These are phyloP conservation scores for Neurospora tetraspora DNA, from an alignment of 495 filamentous ascomycete genomes.

Conservation along the genomic window DNA sequence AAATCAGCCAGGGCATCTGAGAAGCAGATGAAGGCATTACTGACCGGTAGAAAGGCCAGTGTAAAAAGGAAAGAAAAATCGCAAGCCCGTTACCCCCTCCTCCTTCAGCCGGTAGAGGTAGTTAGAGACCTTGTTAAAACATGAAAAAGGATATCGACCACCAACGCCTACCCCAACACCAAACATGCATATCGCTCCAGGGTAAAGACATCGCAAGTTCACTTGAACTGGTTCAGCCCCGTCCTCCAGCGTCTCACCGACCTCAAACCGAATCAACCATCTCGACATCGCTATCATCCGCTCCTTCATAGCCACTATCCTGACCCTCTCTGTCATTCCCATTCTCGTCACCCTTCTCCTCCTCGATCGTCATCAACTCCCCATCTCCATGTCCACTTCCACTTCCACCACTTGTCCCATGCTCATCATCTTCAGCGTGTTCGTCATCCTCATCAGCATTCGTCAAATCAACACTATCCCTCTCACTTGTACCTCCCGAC, in stretches of 20 bases:
- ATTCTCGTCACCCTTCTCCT: background rate
- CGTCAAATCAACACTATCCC: background rate
- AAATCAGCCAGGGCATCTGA: background rate
- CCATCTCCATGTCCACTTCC: background rate
- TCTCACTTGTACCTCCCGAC: background rate
- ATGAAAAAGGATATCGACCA: background rate
- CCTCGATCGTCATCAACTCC: background rate
- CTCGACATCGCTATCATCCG: background rate
- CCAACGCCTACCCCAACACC: background rate
- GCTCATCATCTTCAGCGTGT: background rate
- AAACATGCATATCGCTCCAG: background rate
- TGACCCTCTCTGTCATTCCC: background rate
- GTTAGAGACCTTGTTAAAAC: background rate
- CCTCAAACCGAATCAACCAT: background rate
- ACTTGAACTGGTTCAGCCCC: background rate
- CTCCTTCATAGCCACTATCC: background rate
- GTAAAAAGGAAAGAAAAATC: background rate
- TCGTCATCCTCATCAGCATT: background rate
- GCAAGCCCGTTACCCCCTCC: background rate
- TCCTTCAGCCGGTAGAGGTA: background rate
- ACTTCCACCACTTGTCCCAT: background rate
- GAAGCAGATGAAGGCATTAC: background rate
- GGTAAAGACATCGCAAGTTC: background rate
- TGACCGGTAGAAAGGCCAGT: background rate
- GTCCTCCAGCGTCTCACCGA: background rate